These are phyloP conservation scores for Bothriochloa decipiens DNA, from an alignment of 176 grass and related monocot species.

Conservation along the genomic window DNA sequence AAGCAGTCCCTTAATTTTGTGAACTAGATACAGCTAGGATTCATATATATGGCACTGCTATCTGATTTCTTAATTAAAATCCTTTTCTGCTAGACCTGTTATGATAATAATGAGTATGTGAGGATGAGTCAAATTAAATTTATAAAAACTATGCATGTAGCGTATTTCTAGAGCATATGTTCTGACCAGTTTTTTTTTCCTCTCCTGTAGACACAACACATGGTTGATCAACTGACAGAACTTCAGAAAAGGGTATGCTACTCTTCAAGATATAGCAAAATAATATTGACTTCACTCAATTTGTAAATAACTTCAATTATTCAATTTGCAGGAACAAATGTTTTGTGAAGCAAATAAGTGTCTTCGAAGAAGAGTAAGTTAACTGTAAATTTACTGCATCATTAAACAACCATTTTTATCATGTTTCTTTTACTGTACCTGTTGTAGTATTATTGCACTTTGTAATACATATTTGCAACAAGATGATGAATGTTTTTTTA, in stretches of 20 bases:
- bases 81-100: background rate
- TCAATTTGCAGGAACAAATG: slow-evolving; percentile 74
- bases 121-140: background rate
- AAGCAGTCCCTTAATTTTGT: background rate
- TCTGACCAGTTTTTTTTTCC: slow-evolving; percentile 14
- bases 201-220: slow-evolving; percentile 62
- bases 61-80: background rate
- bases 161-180: background rate
- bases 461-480: background rate
- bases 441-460: background rate
- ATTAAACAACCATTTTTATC: background rate
- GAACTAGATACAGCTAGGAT: background rate
- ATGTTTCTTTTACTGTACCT: background rate
- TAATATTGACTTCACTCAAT: background rate
- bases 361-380: slow-evolving; percentile 86
- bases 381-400: background rate
- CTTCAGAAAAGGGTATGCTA: slow-evolving; percentile 73
- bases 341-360: slow-evolving; percentile 77
- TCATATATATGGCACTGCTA: background rate
- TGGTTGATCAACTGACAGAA: slow-evolving; percentile 69
- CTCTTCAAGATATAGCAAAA: background rate
- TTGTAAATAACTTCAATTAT: background rate
- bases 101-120: background rate
- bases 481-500: background rate
- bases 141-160: background rate